These are phyloP conservation scores for Radiomyces spectabilis DNA, from an alignment of 192 early-diverging fungal genomes.

Conservation along the genomic window DNA sequence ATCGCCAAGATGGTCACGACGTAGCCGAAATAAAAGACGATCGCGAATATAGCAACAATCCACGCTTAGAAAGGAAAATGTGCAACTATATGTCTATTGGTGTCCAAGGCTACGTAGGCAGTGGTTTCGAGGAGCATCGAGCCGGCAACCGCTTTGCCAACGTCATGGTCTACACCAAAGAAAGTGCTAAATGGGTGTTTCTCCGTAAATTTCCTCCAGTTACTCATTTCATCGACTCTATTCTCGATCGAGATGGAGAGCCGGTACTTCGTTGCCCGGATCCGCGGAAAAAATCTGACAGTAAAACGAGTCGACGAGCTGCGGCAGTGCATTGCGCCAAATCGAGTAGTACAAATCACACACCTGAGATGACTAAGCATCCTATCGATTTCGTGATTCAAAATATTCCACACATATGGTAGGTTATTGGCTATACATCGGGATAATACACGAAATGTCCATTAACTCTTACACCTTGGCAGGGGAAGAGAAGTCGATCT, in stretches of 20 bases:
- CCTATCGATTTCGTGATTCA: constrained; percentile 68
- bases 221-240: constrained; percentile 49
- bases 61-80: constrained; percentile 42
- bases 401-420: constrained; percentile 65
- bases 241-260: constrained; percentile 45
- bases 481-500: constrained; percentile 62
- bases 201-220: constrained; percentile 52
- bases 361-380: constrained; percentile 45
- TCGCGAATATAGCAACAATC: not conserved
- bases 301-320: constrained; percentile 22
- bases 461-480: not conserved
- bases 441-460: not conserved
- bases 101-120: constrained; percentile 65
- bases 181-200: constrained; percentile 58
- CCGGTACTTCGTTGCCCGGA: constrained; percentile 33
- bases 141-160: constrained; percentile 57
- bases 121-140: constrained; percentile 61
- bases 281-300: constrained; percentile 29
- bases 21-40: constrained; percentile 14
- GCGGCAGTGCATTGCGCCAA: no score
- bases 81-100: constrained; percentile 69
- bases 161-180: constrained; percentile 55
- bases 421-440: not conserved
- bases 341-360: no score
- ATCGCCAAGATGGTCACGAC: constrained; percentile 33